A percentile compares a stretch with the other conserved stretches of the same genome.
These are phyloP conservation scores for Endotrypanum monterogeii DNA, from an alignment of 208 protist genomes.

Conservation along the genomic window DNA sequence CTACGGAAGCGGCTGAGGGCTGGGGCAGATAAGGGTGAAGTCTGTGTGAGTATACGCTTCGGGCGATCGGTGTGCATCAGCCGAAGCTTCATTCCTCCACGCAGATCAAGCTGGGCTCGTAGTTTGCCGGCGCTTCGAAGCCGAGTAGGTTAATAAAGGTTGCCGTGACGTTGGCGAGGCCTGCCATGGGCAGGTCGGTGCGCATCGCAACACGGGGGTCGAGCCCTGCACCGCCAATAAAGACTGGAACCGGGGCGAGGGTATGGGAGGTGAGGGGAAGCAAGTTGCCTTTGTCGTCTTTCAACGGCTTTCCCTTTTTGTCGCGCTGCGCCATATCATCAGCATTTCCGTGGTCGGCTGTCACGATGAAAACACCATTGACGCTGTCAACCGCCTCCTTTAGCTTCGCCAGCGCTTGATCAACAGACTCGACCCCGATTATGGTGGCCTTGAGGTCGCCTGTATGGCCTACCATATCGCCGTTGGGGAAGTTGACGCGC, in stretches of 20 bases:
- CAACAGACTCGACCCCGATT: conserved; percentile 78
- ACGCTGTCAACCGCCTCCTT: conserved; percentile 82
- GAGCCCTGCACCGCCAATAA: conserved; percentile 89
- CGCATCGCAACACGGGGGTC: conserved; percentile 83
- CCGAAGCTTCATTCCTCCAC: conserved; percentile 26
- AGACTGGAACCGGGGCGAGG: conserved; percentile 91
- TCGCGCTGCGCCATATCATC: conserved; percentile 95
- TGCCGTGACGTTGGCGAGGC: conserved; percentile 93
- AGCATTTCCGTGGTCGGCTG: conserved; percentile 95
- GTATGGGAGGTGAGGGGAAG: conserved; percentile 94
- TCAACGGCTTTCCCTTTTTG: conserved; percentile 90
- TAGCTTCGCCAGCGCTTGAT: conserved; percentile 82
- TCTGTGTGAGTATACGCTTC: not conserved
- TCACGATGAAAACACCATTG: conserved; percentile 91
- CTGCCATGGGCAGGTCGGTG: conserved; percentile 81
- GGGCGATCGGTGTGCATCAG: not conserved
- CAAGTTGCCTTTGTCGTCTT: conserved; percentile 65
- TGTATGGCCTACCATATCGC: conserved; percentile 97
- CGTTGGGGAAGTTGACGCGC: conserved; percentile 95
- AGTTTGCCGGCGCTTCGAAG: conserved; percentile 88
- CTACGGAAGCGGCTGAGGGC: not conserved
- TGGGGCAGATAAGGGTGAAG: not conserved
- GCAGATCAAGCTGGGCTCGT: conserved; percentile 85
- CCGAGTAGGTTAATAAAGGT: conserved; percentile 95
- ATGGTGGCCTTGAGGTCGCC: conserved; percentile 90